A percentile compares a stretch with the other conserved stretches of the same genome.
phyloP scores from a whole-genome alignment of 257 asterid genomes.

The Lycium ferocissimum region DNA sequence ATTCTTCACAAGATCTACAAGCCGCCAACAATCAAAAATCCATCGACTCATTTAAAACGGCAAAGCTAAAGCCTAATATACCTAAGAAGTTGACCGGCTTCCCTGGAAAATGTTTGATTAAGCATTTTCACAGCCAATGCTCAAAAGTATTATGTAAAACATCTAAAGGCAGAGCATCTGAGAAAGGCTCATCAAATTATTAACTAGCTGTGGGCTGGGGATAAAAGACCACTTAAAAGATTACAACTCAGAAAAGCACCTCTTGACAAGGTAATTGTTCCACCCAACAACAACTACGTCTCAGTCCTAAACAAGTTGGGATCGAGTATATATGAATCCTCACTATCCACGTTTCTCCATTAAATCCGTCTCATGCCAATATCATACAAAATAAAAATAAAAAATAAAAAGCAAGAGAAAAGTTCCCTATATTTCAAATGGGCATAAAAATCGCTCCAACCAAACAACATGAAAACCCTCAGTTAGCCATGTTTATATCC shows the following conservation, averaged over 20 bases:
- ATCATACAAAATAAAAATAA: not conserved
- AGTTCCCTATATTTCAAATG: not conserved
- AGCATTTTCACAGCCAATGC: not conserved
- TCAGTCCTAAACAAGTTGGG: not conserved
- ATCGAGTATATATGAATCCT: not conserved
- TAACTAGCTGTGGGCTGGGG: not conserved
- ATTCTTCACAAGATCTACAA: not conserved
- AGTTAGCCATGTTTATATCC: slow-evolving; percentile 1
- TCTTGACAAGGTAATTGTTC: not conserved
- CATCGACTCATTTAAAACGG: not conserved
- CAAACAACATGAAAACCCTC: not conserved
- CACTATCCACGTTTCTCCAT: not conserved
- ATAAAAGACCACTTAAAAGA: not conserved
- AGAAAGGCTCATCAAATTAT: not conserved
- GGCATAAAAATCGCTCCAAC: not conserved
- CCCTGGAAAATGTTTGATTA: not conserved
- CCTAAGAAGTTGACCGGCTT: not conserved
- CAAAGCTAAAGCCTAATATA: not conserved
- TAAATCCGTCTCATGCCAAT: not conserved
- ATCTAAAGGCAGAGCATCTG: not conserved
- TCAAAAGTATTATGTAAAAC: not conserved
- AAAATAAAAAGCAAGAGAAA: not conserved
- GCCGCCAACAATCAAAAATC: not conserved
- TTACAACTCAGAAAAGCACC: not conserved
- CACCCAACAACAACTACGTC: slow-evolving; percentile 9